Evolutionary conservation across 1,139 yeast species (phyloP).

Genomic region (Pneumocystis jirovecii): DNA sequence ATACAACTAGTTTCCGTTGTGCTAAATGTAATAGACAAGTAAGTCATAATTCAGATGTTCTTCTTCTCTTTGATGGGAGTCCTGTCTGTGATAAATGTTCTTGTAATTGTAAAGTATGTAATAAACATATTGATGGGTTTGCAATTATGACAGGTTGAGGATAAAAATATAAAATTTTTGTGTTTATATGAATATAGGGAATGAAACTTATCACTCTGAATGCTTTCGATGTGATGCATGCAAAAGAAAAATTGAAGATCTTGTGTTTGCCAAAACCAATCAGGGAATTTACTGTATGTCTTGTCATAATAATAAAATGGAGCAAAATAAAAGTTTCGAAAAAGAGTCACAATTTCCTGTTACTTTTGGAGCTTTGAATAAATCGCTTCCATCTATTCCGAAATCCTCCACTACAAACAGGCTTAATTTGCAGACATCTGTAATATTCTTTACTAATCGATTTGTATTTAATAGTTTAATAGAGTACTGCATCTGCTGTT

Average conservation of each 20-base stretch:
- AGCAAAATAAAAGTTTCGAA: slow-evolving; percentile 27
- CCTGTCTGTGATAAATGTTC: slow-evolving; percentile 84
- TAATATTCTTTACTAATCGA: neutral
- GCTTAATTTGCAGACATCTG: neutral
- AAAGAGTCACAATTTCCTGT: neutral
- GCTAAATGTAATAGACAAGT: slow-evolving; percentile 63
- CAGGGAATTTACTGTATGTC: slow-evolving; percentile 88
- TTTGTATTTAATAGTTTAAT: neutral
- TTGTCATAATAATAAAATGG: slow-evolving; percentile 77
- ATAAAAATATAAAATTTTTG: neutral
- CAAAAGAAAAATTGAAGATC: slow-evolving; percentile 72
- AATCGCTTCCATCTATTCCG: neutral
- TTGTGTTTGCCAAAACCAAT: slow-evolving; percentile 83
- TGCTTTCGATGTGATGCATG: slow-evolving; percentile 90
- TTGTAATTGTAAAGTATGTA: slow-evolving; percentile 75
- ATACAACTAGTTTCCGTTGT: slow-evolving; percentile 44
- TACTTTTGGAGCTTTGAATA: neutral
- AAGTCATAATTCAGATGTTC: slow-evolving; percentile 77
- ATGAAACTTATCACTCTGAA: slow-evolving; percentile 77
- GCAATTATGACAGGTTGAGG: slow-evolving; percentile 57
- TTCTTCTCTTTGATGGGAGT: slow-evolving; percentile 84
- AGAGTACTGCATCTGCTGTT: neutral
- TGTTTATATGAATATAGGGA: slow-evolving; percentile 32
- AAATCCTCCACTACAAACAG: neutral
- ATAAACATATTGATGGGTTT: slow-evolving; percentile 79